Evolutionary conservation across 345 rosid genomes (phyloP), one percentile per base, ranked within the genome.

Genomic region (Bruguiera gymnorhiza): DNA sequence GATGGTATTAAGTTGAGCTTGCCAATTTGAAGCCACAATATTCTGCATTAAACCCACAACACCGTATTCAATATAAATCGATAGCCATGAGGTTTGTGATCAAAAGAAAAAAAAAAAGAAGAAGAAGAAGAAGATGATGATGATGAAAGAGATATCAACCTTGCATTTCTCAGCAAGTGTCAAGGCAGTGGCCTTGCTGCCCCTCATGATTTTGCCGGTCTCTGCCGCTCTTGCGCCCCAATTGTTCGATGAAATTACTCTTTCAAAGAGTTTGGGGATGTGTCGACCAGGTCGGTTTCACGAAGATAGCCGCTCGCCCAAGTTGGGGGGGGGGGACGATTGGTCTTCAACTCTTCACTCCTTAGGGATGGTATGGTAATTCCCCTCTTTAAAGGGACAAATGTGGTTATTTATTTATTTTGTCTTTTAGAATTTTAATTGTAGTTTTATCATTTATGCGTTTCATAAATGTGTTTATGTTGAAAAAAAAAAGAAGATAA

Each of bases 11-110:
- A 93, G 86, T 34, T 76, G 73, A 37, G 90, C 93, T 80, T 83
- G 88, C 94, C 98, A 93, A 78, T 84, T 93, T 54, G 98, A 87
- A 19, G 81, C 89, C 76, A 89, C 71, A 77, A 93, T 82, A 70
- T 70, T 91, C 97, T 93, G 86, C 81, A 73, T 31, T 50, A 24
- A 68, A 15, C 6, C 66, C 53, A 39, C 16, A 11, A 39, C 16
- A 39, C 2, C 48, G 13, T 39, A 39, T 39, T 39, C 48, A 39
- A 39, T 2, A 39, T 39, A 39, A 9, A 39, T 39, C 15, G 16
- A 39, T 10, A 43, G 16, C 50, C 18, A 13, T 43, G 9, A 13
- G 48, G 19, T 11, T 6, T 27, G 24, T 27, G 64, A 2, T 54
- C 24, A 6, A 1, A 15, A 3, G 1, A 9, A 19, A 2, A 21